Evolutionary conservation across 2,329 filamentous ascomycete species (phyloP), one percentile per base, ranked within the genome.

Genomic region (Clarireedia hainanense): DNA sequence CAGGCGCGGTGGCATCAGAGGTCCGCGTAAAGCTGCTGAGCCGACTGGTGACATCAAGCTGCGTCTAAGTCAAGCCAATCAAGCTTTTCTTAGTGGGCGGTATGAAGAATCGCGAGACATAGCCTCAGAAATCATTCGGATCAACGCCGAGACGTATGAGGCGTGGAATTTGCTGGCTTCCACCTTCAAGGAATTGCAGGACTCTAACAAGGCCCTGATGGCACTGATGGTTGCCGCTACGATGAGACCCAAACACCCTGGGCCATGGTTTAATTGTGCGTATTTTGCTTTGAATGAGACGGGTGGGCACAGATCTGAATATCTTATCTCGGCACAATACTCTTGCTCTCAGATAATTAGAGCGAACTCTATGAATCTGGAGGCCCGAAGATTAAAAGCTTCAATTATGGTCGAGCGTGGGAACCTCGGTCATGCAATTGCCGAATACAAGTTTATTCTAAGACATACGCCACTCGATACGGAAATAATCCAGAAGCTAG

Each of bases 31-130:
- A 67, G 79, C 82, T 24, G 83, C 81, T 7, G 85, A 88, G 67
- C 85, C 84, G 15, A 81, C 84, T 46, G 82, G 79, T 42, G 84
- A 90, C 62, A 88, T 91, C 68, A 89, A 85, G 64, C 75, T 80
- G 42, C 75, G 85, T 43, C 76, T 91, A 49, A 78, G 80, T 47
- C 76, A 80, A 65, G 88, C 88, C 3, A 88, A 84, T 57, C 77
- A 84, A 58, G 81, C 83, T 4, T 91, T 85, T 65, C 75, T 89
- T 57, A 74, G 78, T 9, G 75, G 78, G 26, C 76, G 85, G 20
- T 83, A 85, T 60, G 76, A 80, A 5, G 73, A 76, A 42, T 84
- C 86, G 5, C 72, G 83, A 37, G 76, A 78, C 15, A 73, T 80
- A 23, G 78, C 82, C 7, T 76, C 78, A 42, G 83, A 86, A 63